Evolutionary conservation across 805 yeast genomes (phyloP).

Genomic region (Tetrapisispora phaffii): DNA sequence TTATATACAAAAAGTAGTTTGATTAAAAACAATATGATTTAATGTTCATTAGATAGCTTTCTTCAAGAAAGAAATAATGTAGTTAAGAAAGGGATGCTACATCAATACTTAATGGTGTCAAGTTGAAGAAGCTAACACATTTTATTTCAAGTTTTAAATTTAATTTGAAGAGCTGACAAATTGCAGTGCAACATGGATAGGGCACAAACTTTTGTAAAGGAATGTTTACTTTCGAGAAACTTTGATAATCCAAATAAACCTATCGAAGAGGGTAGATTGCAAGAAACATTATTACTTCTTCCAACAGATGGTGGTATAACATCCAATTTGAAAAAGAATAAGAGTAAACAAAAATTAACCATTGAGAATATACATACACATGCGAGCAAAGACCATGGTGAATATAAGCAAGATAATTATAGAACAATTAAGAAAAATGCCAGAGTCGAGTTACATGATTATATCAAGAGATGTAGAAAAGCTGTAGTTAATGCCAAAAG

Average conservation of each 20-base stretch:
- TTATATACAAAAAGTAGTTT: background rate
- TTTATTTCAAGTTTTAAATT: too few species aligned
- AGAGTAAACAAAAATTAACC: slow-evolving; percentile 10
- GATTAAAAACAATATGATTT: too few species aligned
- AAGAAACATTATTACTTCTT: slow-evolving; percentile 21
- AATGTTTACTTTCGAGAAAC: slow-evolving; percentile 21
- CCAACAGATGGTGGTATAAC: slow-evolving; percentile 31
- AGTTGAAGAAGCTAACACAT: too few species aligned
- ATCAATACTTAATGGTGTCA: too few species aligned
- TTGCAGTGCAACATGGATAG: slow-evolving; percentile 17
- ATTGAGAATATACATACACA: slow-evolving; percentile 3
- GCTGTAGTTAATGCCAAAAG: slow-evolving; percentile 17
- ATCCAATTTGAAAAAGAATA: slow-evolving; percentile 15
- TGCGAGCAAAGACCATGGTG: background rate
- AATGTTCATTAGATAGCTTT: too few species aligned
- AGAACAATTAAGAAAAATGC: slow-evolving; percentile 24
- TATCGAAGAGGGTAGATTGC: slow-evolving; percentile 26
- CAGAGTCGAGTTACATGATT: slow-evolving; percentile 23
- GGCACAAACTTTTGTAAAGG: slow-evolving; percentile 24
- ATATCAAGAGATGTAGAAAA: slow-evolving; percentile 17
- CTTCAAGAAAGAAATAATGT: too few species aligned
- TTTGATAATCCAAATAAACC: slow-evolving; percentile 25
- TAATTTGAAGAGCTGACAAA: background rate
- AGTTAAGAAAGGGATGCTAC: too few species aligned
- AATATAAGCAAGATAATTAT: slow-evolving; percentile 16